Base-by-base conservation (phyloP, 2,329 filamentous ascomycete genomes). In the Colletotrichum limetticola region DNA sequence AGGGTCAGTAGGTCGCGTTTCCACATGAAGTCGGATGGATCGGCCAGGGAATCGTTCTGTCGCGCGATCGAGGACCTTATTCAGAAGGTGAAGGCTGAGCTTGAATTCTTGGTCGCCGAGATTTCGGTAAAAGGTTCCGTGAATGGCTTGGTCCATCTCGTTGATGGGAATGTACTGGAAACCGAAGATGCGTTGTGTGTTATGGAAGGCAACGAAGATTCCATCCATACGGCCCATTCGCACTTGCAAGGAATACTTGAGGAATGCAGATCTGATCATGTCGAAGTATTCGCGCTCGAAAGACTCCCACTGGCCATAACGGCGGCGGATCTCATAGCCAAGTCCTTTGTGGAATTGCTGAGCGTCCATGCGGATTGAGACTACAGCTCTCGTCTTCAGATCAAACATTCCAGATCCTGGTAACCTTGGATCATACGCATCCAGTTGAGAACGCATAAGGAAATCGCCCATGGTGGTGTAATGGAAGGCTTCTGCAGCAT, bases 211-310 rank as follows among this genome's bases (percentile, higher is more conserved):
- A 26, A 98, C 94, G 79, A 98, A 99, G 62, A 98, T 98, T 66
- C 97, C 97, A 80, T 99, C 96, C 97, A 99, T 99, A 62, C 95
- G 92, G 22, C 97, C 97, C 91, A 99, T 97, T 57, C 97, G 94
- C 32, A 96, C 97, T 83, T 99, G 97, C 35, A 99, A 87, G 11
- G 95, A 98, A 82, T 99, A 99, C 80, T 99, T 99, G 68, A 99
- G 86, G 84, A 99, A 96, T 0, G 96, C 97, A 1, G 95, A 91
- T 66, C 97, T 90, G 72, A 97, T 96, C 95, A 99, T 97, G 82
- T 99, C 97, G 81, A 93, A 97, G 81, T 97, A 98, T 79, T 99
- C 97, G 71, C 95, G 91, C 83, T 99, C 97, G 80, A 93, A 99
- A 0, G 96, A 98, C 81, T 97, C 93, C 87, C 90, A 99, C 71